Evolutionary conservation across 768 basidiomycete genomes (phyloP).

Genomic region (Hygrocybe punicea): DNA sequence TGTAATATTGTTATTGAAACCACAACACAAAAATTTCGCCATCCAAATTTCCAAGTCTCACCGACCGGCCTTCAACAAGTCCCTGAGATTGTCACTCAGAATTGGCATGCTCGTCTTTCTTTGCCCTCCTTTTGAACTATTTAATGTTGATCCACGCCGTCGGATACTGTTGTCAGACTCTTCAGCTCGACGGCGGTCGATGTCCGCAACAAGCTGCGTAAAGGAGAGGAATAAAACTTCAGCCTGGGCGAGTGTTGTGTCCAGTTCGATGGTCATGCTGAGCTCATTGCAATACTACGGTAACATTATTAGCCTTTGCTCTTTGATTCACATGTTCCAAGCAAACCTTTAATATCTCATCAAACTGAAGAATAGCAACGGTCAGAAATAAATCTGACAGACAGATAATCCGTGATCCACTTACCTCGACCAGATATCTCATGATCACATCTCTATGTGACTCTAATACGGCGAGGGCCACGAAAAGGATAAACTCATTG

Average conservation of each 20-base stretch:
- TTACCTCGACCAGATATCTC: slow-evolving; percentile 80
- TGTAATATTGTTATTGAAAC: too few relatives aligned
- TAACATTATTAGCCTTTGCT: not conserved
- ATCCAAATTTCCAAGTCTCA: not conserved
- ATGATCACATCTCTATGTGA: slow-evolving; percentile 94
- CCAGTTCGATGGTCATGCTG: slow-evolving; percentile 96
- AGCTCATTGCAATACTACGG: slow-evolving; percentile 86
- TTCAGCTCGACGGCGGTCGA: slow-evolving; percentile 76
- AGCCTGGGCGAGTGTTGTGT: slow-evolving; percentile 91
- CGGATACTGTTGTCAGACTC: slow-evolving; percentile 35
- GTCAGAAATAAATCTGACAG: not conserved
- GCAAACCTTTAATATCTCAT: slow-evolving; percentile 71
- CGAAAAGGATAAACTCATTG: slow-evolving; percentile 83
- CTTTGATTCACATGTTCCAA: not conserved
- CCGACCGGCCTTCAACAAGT: slow-evolving; percentile 46
- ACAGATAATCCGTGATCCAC: not conserved
- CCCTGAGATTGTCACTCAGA: slow-evolving; percentile 61
- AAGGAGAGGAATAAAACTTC: slow-evolving; percentile 96
- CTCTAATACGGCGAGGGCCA: slow-evolving; percentile 91
- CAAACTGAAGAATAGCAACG: slow-evolving; percentile 50
- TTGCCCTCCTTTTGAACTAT: slow-evolving; percentile 20
- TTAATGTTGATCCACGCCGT: slow-evolving; percentile 9
- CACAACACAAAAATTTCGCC: too few relatives aligned
- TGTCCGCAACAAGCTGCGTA: slow-evolving; percentile 80
- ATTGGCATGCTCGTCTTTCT: slow-evolving; percentile 38